Percentiles rank a stretch among this genome's conserved stretches.
These are phyloP conservation scores for Vitis hybrid DNA, from an alignment of 177 flowering plant species.

Conservation along the genomic window DNA sequence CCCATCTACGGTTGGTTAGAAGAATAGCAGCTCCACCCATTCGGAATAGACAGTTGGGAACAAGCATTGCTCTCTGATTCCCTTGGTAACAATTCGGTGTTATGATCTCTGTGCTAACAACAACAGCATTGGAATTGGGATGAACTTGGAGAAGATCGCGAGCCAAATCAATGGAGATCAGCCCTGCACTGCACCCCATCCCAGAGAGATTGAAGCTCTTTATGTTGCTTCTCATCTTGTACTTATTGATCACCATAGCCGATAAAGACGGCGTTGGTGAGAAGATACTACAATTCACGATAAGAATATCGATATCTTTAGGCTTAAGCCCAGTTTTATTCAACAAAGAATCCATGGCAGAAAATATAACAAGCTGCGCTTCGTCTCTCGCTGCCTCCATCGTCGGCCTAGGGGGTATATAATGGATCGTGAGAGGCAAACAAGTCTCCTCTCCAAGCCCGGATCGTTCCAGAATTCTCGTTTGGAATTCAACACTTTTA, in stretches of 20 bases:
- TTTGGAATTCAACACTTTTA: slow-evolving; percentile 59
- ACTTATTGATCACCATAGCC: slow-evolving; percentile 65
- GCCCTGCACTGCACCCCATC: slow-evolving; percentile 72
- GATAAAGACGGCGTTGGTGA: slow-evolving; percentile 65
- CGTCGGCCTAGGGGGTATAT: slow-evolving; percentile 55
- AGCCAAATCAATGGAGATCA: slow-evolving; percentile 63
- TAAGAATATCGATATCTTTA: slow-evolving; percentile 53
- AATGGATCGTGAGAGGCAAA: slow-evolving; percentile 60
- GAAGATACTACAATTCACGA: slow-evolving; percentile 57
- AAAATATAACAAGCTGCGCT: slow-evolving; percentile 54
- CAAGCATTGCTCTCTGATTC: slow-evolving; percentile 50
- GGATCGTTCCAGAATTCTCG: slow-evolving; percentile 62
- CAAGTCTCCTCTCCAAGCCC: slow-evolving; percentile 68
- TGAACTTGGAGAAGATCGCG: slow-evolving; percentile 63
- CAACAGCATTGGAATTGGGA: slow-evolving; percentile 59
- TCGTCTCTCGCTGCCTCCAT: slow-evolving; percentile 55
- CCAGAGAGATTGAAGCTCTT: slow-evolving; percentile 64
- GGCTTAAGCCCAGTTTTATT: slow-evolving; percentile 53
- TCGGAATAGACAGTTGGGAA: slow-evolving; percentile 61
- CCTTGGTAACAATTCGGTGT: slow-evolving; percentile 59
- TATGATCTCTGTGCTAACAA: slow-evolving; percentile 53
- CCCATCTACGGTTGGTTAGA: slow-evolving; percentile 43
- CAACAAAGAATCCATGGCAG: slow-evolving; percentile 48
- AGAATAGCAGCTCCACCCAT: slow-evolving; percentile 67
- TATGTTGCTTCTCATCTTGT: slow-evolving; percentile 61